Conservation (phyloP, 352 stramenopile genomes). For the Phytophthora tentaculata region DNA sequence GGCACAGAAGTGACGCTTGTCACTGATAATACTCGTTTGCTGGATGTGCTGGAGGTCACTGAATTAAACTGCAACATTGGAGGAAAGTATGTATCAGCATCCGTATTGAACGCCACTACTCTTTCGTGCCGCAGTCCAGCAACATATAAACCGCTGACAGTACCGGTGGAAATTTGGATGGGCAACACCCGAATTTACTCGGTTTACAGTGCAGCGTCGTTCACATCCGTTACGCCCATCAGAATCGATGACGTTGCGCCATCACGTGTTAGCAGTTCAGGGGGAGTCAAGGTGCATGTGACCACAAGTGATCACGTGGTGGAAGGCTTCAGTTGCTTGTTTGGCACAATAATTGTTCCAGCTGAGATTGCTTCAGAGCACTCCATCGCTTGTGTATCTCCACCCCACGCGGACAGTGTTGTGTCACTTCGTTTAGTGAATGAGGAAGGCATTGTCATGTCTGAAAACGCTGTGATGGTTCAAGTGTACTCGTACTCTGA, state of each 20-base stretch:
- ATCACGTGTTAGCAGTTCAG: conserved; percentile 18
- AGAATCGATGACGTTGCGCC: conserved; percentile 25
- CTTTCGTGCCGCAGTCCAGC: conserved; percentile 38
- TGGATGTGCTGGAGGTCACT: conserved; percentile 16
- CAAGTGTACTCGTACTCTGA: conserved; percentile 32
- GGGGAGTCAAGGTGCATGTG: conserved; percentile 29
- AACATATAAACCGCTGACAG: conserved; percentile 26
- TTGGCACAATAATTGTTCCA: conserved; percentile 36
- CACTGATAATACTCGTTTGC: conserved; percentile 32
- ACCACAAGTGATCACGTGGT: conserved; percentile 19
- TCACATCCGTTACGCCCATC: conserved; percentile 32
- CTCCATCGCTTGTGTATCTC: conserved; percentile 41
- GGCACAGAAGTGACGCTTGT: conserved; percentile 30
- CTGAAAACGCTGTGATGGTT: conserved; percentile 49
- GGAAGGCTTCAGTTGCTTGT: conserved; percentile 41
- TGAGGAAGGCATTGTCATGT: conserved; percentile 20
- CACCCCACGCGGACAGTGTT: conserved; percentile 19
- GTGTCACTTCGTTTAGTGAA: conserved; percentile 42
- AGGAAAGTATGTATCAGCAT: conserved; percentile 18
- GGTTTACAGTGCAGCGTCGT: conserved; percentile 3
- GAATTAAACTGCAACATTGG: conserved; percentile 45
- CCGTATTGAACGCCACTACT: conserved; percentile 26
- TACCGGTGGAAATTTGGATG: conserved; percentile 35
- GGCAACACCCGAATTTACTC: conserved; percentile 5
- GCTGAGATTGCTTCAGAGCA: conserved; percentile 20